A percentile compares a stretch with the other conserved stretches of the same genome.
Evolutionary conservation across 352 stramenopile species (phyloP).

Genomic region (Phytophthora podocarpi): DNA sequence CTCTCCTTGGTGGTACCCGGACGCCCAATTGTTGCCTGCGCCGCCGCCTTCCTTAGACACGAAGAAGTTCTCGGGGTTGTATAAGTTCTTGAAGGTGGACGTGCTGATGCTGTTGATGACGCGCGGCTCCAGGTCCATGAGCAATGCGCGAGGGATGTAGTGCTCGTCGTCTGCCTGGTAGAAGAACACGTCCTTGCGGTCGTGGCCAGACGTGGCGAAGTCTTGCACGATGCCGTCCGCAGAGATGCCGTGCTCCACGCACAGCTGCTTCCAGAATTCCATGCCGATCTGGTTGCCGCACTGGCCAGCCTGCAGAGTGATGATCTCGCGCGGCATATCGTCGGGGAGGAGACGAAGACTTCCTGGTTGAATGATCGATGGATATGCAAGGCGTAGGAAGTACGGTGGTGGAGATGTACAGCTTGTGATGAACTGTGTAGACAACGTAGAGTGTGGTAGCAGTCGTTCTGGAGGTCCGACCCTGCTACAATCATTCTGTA

Average conservation of each 20-base stretch:
- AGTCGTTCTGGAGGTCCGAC: conserved; percentile 20
- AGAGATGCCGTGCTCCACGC: conserved; percentile 98
- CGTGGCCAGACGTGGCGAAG: conserved; percentile 91
- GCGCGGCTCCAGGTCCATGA: conserved; percentile 98
- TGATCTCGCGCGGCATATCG: conserved; percentile 98
- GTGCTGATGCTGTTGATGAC: conserved; percentile 94
- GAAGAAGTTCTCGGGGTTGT: conserved; percentile 99
- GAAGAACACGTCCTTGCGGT: conserved; percentile 99
- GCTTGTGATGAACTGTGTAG: neutral
- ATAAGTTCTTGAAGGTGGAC: conserved; percentile 94
- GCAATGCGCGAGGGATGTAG: conserved; percentile 97
- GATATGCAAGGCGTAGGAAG: conserved; percentile 6
- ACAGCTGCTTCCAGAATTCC: conserved; percentile 99
- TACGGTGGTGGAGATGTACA: neutral
- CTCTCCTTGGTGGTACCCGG: conserved; percentile 92
- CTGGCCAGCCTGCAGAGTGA: conserved; percentile 99
- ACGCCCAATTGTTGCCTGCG: conserved; percentile 94
- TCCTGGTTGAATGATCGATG: no score
- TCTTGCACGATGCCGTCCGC: conserved; percentile 97
- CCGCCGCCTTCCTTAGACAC: conserved; percentile 91
- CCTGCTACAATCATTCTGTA: conserved; percentile 8
- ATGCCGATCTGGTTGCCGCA: conserved; percentile 99
- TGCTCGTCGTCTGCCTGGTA: conserved; percentile 99
- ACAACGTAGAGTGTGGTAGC: conserved; percentile 1
- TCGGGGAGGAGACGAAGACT: no score